Evolutionary conservation across 1,284 basidiomycete genomes (phyloP).

Genomic region (Irpex lacteus): DNA sequence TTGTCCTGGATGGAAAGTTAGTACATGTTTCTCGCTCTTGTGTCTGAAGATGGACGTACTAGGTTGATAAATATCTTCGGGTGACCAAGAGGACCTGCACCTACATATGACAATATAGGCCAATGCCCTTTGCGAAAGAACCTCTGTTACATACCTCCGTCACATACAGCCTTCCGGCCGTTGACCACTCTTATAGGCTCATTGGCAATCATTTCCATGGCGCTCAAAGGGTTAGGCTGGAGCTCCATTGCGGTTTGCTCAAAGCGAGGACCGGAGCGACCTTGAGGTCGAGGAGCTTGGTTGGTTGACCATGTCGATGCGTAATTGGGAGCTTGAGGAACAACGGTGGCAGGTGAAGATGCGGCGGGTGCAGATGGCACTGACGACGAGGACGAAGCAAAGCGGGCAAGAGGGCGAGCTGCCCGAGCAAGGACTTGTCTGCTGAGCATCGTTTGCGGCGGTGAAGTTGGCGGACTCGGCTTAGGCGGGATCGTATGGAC

Average conservation of each 20-base stretch:
- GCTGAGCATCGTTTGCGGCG: constrained; percentile 30
- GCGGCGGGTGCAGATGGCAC: constrained; percentile 25
- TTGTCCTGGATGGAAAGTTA: constrained; percentile 53
- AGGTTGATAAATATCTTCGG: constrained; percentile 97
- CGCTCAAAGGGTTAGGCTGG: constrained; percentile 89
- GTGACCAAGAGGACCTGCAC: constrained; percentile 94
- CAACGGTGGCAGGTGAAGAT: constrained; percentile 28
- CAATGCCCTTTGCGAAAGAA: not conserved
- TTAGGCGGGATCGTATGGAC: not conserved
- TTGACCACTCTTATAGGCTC: constrained; percentile 84
- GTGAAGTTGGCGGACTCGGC: not conserved
- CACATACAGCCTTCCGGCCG: constrained; percentile 84
- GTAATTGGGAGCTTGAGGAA: constrained; percentile 77
- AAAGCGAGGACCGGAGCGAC: constrained; percentile 71
- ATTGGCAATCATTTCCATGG: constrained; percentile 85
- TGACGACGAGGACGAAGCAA: constrained; percentile 31
- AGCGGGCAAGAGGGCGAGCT: constrained; percentile 28
- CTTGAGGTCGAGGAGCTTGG: constrained; percentile 61
- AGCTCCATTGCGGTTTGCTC: constrained; percentile 87
- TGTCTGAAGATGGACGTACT: constrained; percentile 42
- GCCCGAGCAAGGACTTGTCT: constrained; percentile 33
- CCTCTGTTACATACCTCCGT: constrained; percentile 73
- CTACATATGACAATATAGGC: constrained; percentile 38
- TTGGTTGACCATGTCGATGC: constrained; percentile 75
- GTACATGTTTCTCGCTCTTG: not conserved